These are phyloP conservation scores for Fraxinus quadrangulata DNA, from an alignment of 257 asterid species.

Conservation along the genomic window DNA sequence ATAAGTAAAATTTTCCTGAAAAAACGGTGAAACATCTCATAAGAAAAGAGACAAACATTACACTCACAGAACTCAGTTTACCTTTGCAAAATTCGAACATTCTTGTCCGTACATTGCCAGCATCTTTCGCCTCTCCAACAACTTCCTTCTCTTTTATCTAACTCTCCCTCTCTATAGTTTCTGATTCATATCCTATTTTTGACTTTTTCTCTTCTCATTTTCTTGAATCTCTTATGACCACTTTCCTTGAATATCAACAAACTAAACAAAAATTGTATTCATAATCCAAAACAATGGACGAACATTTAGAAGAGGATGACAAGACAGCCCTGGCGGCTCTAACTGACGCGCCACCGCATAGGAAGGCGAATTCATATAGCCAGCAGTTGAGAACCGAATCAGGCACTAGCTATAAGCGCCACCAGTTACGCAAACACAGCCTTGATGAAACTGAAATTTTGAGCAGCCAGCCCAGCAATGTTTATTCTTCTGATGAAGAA, in stretches of 20 bases:
- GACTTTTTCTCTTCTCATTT: conserved; percentile 21
- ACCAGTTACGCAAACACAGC: conserved; percentile 70
- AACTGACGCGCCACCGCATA: conserved; percentile 49
- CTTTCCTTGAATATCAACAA: not conserved
- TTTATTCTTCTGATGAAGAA: conserved; percentile 51
- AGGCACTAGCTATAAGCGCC: conserved; percentile 52
- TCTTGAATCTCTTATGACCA: not conserved
- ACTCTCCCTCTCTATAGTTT: conserved; percentile 20
- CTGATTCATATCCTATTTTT: conserved; percentile 19
- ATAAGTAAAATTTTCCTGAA: no score
- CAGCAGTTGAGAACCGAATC: conserved; percentile 64
- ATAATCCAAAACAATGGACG: conserved; percentile 20
- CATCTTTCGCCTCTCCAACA: conserved; percentile 30
- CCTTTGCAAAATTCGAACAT: not conserved
- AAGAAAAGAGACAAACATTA: no score
- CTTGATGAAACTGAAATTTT: conserved; percentile 55
- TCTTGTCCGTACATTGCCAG: conserved; percentile 33
- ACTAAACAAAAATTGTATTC: not conserved
- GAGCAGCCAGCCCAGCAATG: conserved; percentile 26
- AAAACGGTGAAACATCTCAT: no score
- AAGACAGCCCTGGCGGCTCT: conserved; percentile 40
- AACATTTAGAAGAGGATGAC: conserved; percentile 38
- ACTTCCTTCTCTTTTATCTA: conserved; percentile 10
- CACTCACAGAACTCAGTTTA: not conserved
- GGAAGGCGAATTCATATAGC: conserved; percentile 53